phyloP scores from a whole-genome alignment of 768 basidiomycete species.

The Agaricus bisporus region DNA sequence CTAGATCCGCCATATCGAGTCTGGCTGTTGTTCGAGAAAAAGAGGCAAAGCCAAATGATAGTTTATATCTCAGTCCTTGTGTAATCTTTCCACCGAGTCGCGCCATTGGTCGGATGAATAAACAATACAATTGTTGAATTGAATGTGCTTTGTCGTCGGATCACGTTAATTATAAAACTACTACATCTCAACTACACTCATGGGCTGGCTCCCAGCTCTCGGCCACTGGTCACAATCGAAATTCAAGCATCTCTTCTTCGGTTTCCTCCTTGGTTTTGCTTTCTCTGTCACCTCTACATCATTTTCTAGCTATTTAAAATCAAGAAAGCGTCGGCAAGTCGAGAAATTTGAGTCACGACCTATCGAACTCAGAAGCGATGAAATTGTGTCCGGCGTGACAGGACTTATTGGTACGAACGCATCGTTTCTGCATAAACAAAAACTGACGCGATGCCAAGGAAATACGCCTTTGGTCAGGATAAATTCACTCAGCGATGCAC shows the following conservation, averaged over 20 bases:
- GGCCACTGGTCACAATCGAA: slow-evolving; percentile 27
- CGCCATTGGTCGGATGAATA: slow-evolving; percentile 3
- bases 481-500: slow-evolving; percentile 81
- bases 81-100: slow-evolving; percentile 1
- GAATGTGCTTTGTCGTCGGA: no score
- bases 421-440: not conserved
- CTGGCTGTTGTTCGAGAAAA: not conserved
- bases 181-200: slow-evolving; percentile 8
- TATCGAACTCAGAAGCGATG: slow-evolving; percentile 70
- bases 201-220: slow-evolving; percentile 17
- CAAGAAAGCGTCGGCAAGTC: slow-evolving; percentile 41
- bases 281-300: slow-evolving; percentile 71
- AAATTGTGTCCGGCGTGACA: slow-evolving; percentile 72
- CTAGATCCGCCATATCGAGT: slow-evolving; percentile 15
- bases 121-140: not conserved
- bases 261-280: slow-evolving; percentile 66
- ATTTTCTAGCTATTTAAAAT: slow-evolving; percentile 45
- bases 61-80: slow-evolving; percentile 2
- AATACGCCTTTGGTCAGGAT: slow-evolving; percentile 94
- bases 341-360: slow-evolving; percentile 41
- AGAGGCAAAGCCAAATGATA: not conserved
- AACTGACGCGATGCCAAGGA: slow-evolving; percentile 38
- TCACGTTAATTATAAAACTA: no score
- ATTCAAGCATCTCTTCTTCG: slow-evolving; percentile 31
- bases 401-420: slow-evolving; percentile 68